Conservation (phyloP, 129 eudicot species). For the Chrysanthemum lavandulifolium region DNA sequence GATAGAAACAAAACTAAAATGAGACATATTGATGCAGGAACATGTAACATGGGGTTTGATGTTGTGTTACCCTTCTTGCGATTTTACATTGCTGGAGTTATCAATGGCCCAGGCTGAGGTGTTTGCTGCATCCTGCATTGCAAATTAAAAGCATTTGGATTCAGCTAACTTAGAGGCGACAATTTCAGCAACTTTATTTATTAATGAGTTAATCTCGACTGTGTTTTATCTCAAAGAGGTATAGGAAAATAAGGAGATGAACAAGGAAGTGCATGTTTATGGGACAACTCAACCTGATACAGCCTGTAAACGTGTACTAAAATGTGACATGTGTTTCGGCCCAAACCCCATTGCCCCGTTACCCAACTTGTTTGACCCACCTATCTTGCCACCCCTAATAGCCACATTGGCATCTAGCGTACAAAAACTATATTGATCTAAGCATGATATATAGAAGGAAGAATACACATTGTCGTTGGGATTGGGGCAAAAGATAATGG, state of each 20-base stretch:
- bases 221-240: background rate
- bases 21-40: conserved; percentile 28
- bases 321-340: too few species aligned
- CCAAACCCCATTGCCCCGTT: background rate
- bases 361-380: background rate
- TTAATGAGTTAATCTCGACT: background rate
- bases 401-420: background rate
- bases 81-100: conserved; percentile 30
- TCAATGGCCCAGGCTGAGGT: conserved; percentile 19
- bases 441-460: background rate
- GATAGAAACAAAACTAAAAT: conserved; percentile 18
- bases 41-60: conserved; percentile 33
- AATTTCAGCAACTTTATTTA: background rate
- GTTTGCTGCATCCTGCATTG: conserved; percentile 49
- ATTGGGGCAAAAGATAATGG: conserved; percentile 74
- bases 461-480: conserved; percentile 46
- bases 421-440: background rate
- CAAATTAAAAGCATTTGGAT: conserved; percentile 7
- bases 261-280: background rate
- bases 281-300: background rate
- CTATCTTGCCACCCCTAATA: conserved; percentile 12
- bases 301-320: background rate
- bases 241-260: background rate
- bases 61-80: conserved; percentile 34
- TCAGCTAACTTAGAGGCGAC: background rate